Evolutionary conservation across 106 monocot species (phyloP).

Genomic region (Alisma plantagoaquatica): DNA sequence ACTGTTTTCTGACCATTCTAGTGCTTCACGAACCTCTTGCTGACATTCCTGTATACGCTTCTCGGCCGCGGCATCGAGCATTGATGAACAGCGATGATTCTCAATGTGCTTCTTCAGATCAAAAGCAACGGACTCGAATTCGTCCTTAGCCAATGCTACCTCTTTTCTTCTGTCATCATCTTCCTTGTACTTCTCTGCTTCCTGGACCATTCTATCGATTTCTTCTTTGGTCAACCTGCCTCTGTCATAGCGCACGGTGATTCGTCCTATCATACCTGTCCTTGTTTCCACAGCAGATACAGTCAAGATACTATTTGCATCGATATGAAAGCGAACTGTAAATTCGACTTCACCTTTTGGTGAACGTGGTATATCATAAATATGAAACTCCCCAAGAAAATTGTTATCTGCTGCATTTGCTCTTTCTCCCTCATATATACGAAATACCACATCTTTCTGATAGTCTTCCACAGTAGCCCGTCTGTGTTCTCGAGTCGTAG

Average conservation of each 20-base stretch:
- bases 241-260: constrained; percentile 8
- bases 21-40: no score
- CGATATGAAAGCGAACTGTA: constrained; percentile 51
- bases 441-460: constrained; percentile 37
- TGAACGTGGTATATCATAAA: constrained; percentile 48
- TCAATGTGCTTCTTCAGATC: no score
- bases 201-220: constrained; percentile 8
- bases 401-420: constrained; percentile 21
- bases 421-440: constrained; percentile 35
- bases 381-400: constrained; percentile 46
- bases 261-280: constrained; percentile 21
- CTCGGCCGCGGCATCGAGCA: no score
- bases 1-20: no score
- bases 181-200: constrained; percentile 21
- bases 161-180: constrained; percentile 21
- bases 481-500: constrained; percentile 44
- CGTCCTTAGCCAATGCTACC: no score
- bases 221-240: constrained; percentile 15
- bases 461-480: constrained; percentile 44
- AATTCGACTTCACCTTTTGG: constrained; percentile 43
- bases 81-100: no score
- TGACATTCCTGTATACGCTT: no score
- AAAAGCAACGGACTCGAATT: no score
- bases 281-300: constrained; percentile 57
- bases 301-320: constrained; percentile 52